These are phyloP conservation scores for Candida sakaeoensis DNA, from an alignment of 805 yeast species.

Conservation along the genomic window DNA sequence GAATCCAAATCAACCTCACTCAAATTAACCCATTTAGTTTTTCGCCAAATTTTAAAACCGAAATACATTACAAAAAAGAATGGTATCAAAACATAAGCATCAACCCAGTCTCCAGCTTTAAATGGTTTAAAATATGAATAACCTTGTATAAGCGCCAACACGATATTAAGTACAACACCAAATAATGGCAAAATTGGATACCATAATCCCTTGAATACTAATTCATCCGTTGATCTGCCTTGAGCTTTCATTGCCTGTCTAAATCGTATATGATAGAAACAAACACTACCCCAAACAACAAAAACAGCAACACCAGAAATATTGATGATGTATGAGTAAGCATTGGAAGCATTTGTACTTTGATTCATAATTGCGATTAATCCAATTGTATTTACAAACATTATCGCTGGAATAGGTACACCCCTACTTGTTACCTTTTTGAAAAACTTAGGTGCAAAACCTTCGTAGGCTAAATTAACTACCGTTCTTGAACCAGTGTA, in stretches of 20 bases:
- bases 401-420: conserved; percentile 60
- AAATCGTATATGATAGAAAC: conserved; percentile 54
- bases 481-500: conserved; percentile 68
- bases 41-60: conserved; percentile 37
- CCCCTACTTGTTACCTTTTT: conserved; percentile 52
- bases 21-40: conserved; percentile 39
- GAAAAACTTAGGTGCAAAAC: conserved; percentile 56
- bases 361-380: conserved; percentile 53
- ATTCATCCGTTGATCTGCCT: conserved; percentile 30
- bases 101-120: conserved; percentile 42
- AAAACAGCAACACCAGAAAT: conserved; percentile 66
- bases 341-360: conserved; percentile 55
- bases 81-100: conserved; percentile 62
- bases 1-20: conserved; percentile 47
- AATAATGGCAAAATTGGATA: conserved; percentile 50
- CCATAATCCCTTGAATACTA: conserved; percentile 36
- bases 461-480: conserved; percentile 58
- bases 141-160: conserved; percentile 60
- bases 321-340: conserved; percentile 58
- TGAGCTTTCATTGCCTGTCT: conserved; percentile 41
- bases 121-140: conserved; percentile 64
- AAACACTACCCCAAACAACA: conserved; percentile 62
- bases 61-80: conserved; percentile 42
- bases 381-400: conserved; percentile 52
- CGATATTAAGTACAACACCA: conserved; percentile 47